Percentiles rank a stretch among this genome's conserved stretches.
Conservation (phyloP, 495 filamentous ascomycete genomes). For the Elasticomyces elasticus region DNA sequence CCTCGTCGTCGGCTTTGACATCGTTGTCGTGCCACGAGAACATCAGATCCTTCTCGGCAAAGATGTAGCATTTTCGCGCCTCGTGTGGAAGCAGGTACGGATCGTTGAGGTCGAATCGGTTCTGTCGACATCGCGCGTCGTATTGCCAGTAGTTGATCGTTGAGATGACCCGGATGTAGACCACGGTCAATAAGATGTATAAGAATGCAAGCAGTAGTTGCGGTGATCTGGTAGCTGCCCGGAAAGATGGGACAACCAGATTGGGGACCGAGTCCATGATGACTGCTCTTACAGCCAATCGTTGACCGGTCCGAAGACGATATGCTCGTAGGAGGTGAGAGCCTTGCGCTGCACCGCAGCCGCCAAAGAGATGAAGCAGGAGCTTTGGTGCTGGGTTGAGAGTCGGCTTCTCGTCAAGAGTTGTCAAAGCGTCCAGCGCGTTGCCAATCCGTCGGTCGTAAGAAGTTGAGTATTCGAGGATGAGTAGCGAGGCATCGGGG, state of each 20-base stretch:
- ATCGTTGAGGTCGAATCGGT: constrained; percentile 12
- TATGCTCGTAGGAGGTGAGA: constrained; percentile 12
- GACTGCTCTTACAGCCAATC: constrained; percentile 5
- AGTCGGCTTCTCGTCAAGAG: background rate
- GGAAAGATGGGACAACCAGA: background rate
- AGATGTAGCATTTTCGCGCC: constrained; percentile 13
- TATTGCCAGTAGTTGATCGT: constrained; percentile 8
- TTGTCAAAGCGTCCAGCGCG: constrained; percentile 3
- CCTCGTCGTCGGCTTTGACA: background rate
- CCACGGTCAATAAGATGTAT: constrained; percentile 4
- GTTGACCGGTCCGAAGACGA: background rate
- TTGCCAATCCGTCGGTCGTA: constrained; percentile 8
- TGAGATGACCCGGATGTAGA: constrained; percentile 1
- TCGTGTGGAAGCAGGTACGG: constrained; percentile 3
- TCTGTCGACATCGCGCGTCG: constrained; percentile 2
- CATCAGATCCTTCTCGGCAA: constrained; percentile 15
- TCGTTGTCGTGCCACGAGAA: constrained; percentile 15
- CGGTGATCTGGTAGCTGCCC: background rate
- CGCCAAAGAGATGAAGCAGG: constrained; percentile 14
- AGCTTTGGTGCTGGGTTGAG: constrained; percentile 1
- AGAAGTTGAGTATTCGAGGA: constrained; percentile 6
- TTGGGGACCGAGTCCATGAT: constrained; percentile 11
- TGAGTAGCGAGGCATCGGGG: constrained; percentile 3
- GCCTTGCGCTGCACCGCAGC: constrained; percentile 8
- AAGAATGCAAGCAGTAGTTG: constrained; percentile 2